Percentiles rank a stretch among this genome's conserved stretches.
phyloP scores from a whole-genome alignment of 192 early-diverging fungal genomes.

The Cladochytrium replicatum region DNA sequence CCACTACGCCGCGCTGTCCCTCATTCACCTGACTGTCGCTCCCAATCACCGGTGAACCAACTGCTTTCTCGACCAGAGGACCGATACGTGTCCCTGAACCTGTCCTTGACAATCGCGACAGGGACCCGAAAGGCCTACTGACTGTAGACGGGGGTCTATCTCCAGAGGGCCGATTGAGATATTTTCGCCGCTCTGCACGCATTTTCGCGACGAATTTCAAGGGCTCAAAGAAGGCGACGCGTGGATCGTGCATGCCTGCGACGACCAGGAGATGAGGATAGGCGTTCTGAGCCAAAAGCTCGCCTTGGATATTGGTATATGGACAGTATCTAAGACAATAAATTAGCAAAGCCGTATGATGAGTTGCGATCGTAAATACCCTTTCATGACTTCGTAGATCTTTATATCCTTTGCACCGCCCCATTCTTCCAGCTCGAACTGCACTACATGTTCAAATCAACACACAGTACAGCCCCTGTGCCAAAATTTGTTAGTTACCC shows the following conservation, averaged over 20 bases:
- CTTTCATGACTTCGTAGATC: constrained; percentile 18
- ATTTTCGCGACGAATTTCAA: constrained; percentile 72
- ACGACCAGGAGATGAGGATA: constrained; percentile 61
- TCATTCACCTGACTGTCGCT: too few species aligned
- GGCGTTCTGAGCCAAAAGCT: constrained; percentile 17
- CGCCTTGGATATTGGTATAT: constrained; percentile 12
- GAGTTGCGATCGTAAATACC: too few species aligned
- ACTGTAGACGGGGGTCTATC: too few species aligned
- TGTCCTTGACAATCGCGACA: too few species aligned
- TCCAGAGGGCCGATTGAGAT: neutral
- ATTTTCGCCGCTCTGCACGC: constrained; percentile 15
- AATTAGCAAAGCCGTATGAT: too few species aligned
- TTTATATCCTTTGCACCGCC: constrained; percentile 8
- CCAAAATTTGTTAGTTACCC: neutral
- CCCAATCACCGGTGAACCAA: neutral
- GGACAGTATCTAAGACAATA: too few species aligned
- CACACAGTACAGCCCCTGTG: neutral
- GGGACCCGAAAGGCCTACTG: too few species aligned
- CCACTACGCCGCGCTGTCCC: too few species aligned
- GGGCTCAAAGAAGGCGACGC: constrained; percentile 70
- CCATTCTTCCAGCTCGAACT: constrained; percentile 10
- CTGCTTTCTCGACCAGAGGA: constrained; percentile 2
- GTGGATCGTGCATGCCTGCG: constrained; percentile 67
- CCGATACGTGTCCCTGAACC: too few species aligned
- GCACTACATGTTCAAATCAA: constrained; percentile 3